Evolutionary conservation across 2,329 filamentous ascomycete genomes (phyloP).

Genomic region (Tolypocladium nubicola): DNA sequence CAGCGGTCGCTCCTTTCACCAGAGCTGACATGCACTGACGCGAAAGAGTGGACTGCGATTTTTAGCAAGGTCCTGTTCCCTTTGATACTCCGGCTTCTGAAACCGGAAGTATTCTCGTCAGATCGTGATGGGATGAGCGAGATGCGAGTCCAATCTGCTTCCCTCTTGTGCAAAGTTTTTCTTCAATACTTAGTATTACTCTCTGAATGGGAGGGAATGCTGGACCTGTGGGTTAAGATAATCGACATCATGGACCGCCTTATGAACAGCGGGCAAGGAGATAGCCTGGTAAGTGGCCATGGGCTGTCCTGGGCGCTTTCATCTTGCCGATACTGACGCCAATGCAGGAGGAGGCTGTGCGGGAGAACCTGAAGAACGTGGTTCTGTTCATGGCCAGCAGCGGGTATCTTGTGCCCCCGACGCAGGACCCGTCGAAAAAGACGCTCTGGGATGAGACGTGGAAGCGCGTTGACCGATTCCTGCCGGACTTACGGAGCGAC

Average conservation of each 20-base stretch:
- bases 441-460: slow-evolving; percentile 52
- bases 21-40: slow-evolving; percentile 70
- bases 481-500: slow-evolving; percentile 49
- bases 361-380: slow-evolving; percentile 93
- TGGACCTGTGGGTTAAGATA: slow-evolving; percentile 86
- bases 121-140: slow-evolving; percentile 93
- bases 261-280: slow-evolving; percentile 90
- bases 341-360: slow-evolving; percentile 80
- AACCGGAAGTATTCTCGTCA: slow-evolving; percentile 87
- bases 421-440: slow-evolving; percentile 41
- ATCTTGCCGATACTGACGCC: slow-evolving; percentile 3
- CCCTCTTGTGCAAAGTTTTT: slow-evolving; percentile 89
- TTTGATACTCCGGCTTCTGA: slow-evolving; percentile 74
- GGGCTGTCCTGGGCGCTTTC: neutral
- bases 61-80: slow-evolving; percentile 93
- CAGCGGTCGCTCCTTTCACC: slow-evolving; percentile 80
- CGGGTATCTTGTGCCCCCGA: slow-evolving; percentile 68
- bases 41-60: slow-evolving; percentile 89
- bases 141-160: slow-evolving; percentile 84
- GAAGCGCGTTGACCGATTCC: slow-evolving; percentile 55
- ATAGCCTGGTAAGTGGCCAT: slow-evolving; percentile 59
- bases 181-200: slow-evolving; percentile 83
- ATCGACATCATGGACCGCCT: slow-evolving; percentile 90
- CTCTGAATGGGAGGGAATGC: slow-evolving; percentile 76
- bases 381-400: slow-evolving; percentile 89